A percentile compares a stretch with the other conserved stretches of the same genome.
These are phyloP conservation scores for Eleusine coracana DNA, from an alignment of 176 grass and related monocot species.

Conservation along the genomic window DNA sequence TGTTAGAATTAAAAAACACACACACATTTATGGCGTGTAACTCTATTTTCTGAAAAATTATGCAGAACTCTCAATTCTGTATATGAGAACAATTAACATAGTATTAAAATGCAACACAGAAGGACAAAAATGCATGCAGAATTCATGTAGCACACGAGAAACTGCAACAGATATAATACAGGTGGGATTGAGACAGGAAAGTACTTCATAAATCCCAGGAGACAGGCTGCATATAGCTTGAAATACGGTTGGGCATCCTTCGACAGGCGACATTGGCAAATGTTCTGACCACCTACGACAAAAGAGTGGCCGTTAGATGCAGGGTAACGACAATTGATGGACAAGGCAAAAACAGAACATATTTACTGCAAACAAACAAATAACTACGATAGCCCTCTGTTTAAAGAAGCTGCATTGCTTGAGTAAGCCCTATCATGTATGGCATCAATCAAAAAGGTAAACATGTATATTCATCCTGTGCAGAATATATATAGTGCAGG, in stretches of 20 bases:
- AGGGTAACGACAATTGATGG: constrained; percentile 5
- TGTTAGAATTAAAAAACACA: not conserved
- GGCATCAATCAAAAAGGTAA: not conserved
- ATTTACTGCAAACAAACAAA: not conserved
- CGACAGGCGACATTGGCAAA: constrained; percentile 88
- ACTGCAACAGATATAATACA: not conserved
- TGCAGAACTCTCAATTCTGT: not conserved
- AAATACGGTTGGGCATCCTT: constrained; percentile 84
- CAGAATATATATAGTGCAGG: not conserved
- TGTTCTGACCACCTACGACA: constrained; percentile 81
- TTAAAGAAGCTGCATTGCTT: not conserved
- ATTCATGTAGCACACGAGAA: not conserved
- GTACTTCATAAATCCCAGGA: constrained; percentile 80
- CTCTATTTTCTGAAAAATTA: not conserved
- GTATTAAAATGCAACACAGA: not conserved
- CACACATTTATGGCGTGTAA: not conserved
- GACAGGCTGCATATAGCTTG: constrained; percentile 75
- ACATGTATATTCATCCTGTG: not conserved
- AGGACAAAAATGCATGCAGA: not conserved
- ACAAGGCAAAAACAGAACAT: not conserved
- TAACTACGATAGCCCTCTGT: not conserved
- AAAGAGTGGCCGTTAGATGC: constrained; percentile 2
- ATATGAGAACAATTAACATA: not conserved
- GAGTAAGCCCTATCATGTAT: constrained; percentile 12
- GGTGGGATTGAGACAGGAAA: not conserved